Conservation (phyloP, 345 rosid genomes). For the Geranium brycei region DNA sequence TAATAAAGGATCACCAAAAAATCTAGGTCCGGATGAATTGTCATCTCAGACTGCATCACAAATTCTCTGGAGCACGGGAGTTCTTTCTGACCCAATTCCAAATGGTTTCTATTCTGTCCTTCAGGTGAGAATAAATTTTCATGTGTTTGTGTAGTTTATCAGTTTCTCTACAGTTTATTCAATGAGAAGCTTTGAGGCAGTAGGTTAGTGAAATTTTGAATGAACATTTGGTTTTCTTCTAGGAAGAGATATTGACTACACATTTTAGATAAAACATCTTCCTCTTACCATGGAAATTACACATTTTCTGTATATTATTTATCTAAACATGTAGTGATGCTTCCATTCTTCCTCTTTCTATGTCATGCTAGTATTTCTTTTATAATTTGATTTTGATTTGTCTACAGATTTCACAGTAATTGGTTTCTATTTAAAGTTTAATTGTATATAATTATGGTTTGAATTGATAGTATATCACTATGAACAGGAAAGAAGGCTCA, state of each 20-base stretch:
- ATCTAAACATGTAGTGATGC: neutral
- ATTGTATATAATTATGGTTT: slow-evolving; percentile 1
- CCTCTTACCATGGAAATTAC: neutral
- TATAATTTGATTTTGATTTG: neutral
- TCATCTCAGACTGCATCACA: slow-evolving; percentile 68
- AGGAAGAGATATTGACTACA: no score
- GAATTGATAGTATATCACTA: slow-evolving; percentile 5
- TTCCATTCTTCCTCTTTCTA: neutral
- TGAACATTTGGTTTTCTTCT: no score
- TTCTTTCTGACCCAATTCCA: slow-evolving; percentile 68
- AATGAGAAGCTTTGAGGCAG: no score
- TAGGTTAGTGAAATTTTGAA: no score
- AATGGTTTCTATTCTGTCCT: slow-evolving; percentile 81
- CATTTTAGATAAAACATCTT: no score
- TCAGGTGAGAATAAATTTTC: slow-evolving; percentile 34
- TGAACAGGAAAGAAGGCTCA: slow-evolving; percentile 77
- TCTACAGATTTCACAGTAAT: neutral
- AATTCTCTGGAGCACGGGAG: slow-evolving; percentile 82
- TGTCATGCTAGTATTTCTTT: neutral
- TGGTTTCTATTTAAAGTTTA: neutral
- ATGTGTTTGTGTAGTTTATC: neutral
- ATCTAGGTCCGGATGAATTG: slow-evolving; percentile 45
- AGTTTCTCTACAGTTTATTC: neutral
- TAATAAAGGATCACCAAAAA: slow-evolving; percentile 44
- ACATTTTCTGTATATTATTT: no score